Evolutionary conservation across 2,329 filamentous ascomycete genomes (phyloP).

Genomic region (Colletotrichum brevisporum): DNA sequence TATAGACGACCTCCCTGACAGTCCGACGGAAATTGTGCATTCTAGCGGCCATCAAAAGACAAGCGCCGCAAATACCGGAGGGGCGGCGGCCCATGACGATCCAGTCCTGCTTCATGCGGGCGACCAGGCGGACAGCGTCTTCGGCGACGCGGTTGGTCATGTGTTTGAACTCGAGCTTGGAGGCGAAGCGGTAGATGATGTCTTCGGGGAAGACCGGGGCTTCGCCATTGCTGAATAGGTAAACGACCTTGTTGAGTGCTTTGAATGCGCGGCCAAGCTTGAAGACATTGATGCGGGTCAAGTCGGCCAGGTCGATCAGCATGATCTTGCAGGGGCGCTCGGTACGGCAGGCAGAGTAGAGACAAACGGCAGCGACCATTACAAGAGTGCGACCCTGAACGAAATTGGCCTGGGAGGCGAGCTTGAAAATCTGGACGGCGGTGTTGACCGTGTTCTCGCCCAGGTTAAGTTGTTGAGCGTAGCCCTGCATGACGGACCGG

Average conservation of each 20-base stretch:
- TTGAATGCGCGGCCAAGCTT: constrained; percentile 93
- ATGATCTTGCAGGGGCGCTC: constrained; percentile 86
- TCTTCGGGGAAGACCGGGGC: constrained; percentile 87
- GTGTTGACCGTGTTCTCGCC: constrained; percentile 72
- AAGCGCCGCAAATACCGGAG: constrained; percentile 93
- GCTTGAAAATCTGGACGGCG: constrained; percentile 81
- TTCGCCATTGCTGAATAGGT: constrained; percentile 54
- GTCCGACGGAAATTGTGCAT: constrained; percentile 99
- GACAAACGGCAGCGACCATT: constrained; percentile 89
- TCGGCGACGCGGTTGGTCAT: constrained; percentile 87
- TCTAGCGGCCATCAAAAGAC: constrained; percentile 91
- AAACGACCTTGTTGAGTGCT: constrained; percentile 65
- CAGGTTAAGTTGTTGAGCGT: constrained; percentile 72
- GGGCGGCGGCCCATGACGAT: constrained; percentile 95
- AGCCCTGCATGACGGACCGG: constrained; percentile 71
- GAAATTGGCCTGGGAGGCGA: constrained; percentile 81
- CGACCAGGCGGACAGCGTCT: constrained; percentile 88
- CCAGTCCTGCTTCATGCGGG: constrained; percentile 97
- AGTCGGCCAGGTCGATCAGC: constrained; percentile 95
- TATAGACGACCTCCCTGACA: constrained; percentile 95
- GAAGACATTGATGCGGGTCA: constrained; percentile 88
- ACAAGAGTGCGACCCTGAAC: constrained; percentile 88
- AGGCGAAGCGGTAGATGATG: constrained; percentile 90
- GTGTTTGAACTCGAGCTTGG: constrained; percentile 90
- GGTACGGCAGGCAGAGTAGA: constrained; percentile 90